Conservation (phyloP, 768 basidiomycete species). For the Mycena latifolia region DNA sequence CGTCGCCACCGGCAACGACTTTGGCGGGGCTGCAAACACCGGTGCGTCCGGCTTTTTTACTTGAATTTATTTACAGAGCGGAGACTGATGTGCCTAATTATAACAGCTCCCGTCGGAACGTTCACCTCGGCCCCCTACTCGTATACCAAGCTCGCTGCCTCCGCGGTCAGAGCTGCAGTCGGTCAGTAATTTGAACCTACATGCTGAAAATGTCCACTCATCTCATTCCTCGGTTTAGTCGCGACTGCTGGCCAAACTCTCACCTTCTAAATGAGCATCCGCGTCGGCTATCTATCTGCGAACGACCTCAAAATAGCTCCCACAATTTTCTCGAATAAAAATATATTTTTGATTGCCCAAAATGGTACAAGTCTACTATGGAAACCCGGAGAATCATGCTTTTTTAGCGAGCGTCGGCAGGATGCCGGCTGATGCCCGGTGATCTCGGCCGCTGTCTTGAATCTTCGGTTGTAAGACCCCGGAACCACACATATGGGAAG, state of each 20-base stretch:
- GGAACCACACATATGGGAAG: no score
- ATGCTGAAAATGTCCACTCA: background rate
- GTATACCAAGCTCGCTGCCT: conserved; percentile 45
- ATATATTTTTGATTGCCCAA: background rate
- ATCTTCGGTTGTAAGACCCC: no score
- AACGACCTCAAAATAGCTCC: no score
- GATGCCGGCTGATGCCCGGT: no score
- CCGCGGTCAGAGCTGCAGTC: conserved; percentile 44
- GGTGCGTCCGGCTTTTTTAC: background rate
- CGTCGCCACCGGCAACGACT: conserved; percentile 53
- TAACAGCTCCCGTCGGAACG: conserved; percentile 44
- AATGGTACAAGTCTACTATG: no score
- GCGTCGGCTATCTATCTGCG: background rate
- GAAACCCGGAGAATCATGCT: no score
- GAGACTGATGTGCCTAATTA: background rate
- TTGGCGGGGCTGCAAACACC: conserved; percentile 46
- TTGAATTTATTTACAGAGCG: background rate
- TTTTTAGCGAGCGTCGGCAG: no score
- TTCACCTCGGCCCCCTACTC: conserved; percentile 52
- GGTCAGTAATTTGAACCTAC: conserved; percentile 5
- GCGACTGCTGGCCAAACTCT: conserved; percentile 20
- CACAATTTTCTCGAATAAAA: no score
- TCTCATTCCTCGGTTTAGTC: background rate
- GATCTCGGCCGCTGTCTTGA: no score
- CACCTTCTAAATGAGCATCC: background rate